A percentile compares a stretch with the other conserved stretches of the same genome.
Conservation (phyloP, 768 basidiomycete genomes). For the Termitomyces sp. region DNA sequence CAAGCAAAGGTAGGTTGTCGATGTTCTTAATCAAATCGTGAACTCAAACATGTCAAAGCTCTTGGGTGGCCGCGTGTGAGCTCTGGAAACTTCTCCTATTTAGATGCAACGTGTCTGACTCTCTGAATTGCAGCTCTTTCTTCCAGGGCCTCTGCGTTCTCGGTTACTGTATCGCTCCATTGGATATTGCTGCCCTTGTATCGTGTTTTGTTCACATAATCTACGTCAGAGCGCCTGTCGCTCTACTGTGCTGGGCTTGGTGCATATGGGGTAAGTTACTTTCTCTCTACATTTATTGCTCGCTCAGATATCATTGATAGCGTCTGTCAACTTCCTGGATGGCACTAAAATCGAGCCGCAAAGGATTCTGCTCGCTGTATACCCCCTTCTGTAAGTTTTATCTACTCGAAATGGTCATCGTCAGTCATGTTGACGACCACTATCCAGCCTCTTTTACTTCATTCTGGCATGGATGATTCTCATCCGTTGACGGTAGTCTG, state of each 20-base stretch:
- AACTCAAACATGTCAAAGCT: conserved; percentile 39
- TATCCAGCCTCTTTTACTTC: conserved; percentile 81
- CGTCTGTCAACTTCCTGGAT: conserved; percentile 92
- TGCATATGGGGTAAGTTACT: conserved; percentile 87
- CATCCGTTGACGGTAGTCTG: conserved; percentile 55
- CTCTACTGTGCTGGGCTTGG: conserved; percentile 90
- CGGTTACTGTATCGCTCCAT: conserved; percentile 93
- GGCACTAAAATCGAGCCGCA: conserved; percentile 93
- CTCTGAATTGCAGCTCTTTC: conserved; percentile 60
- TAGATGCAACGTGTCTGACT: background rate
- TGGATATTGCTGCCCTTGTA: conserved; percentile 86
- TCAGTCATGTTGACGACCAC: background rate
- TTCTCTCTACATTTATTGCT: background rate
- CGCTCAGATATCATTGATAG: conserved; percentile 33
- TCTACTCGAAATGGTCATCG: background rate
- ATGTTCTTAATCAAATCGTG: conserved; percentile 3
- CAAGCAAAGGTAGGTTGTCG: conserved; percentile 77
- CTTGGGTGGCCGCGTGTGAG: conserved; percentile 80
- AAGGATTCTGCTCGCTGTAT: conserved; percentile 89
- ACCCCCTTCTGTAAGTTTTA: conserved; percentile 78
- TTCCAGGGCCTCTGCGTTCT: conserved; percentile 95
- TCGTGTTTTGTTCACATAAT: conserved; percentile 83
- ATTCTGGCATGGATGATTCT: conserved; percentile 97
- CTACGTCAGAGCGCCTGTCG: conserved; percentile 84
- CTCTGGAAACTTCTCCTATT: conserved; percentile 5